Evolutionary conservation across 306 rosid species (phyloP).

Genomic region (Ochetophila trinervis): DNA sequence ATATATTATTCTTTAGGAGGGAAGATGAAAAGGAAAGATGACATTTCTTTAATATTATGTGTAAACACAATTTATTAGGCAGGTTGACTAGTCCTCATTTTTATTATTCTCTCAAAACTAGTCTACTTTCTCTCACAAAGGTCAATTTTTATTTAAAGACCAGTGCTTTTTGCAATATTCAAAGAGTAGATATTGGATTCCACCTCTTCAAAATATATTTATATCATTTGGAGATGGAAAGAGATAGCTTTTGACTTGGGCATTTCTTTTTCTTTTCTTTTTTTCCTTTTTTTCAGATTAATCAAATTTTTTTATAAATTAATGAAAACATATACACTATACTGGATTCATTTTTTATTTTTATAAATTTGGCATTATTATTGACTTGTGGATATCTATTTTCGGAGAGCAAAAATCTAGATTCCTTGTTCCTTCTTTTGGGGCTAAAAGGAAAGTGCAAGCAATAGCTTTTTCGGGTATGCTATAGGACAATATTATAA

Average conservation of each 20-base stretch:
- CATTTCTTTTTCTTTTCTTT: too few species aligned
- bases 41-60: neutral
- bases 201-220: neutral
- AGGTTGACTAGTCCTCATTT: slow-evolving; percentile 12
- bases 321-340: too few species aligned
- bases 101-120: neutral
- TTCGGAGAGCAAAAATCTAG: neutral
- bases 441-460: neutral
- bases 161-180: slow-evolving; percentile 3
- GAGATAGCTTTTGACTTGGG: slow-evolving; percentile 11
- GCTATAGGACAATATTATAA: too few species aligned
- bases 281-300: too few species aligned
- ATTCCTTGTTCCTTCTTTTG: neutral
- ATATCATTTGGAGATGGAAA: slow-evolving; percentile 8
- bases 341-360: too few species aligned
- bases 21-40: slow-evolving; percentile 20
- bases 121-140: neutral
- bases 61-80: slow-evolving; percentile 5
- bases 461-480: neutral
- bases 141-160: slow-evolving; percentile 20
- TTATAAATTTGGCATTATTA: too few species aligned
- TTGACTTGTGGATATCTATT: too few species aligned
- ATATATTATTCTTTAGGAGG: slow-evolving; percentile 19
- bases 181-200: slow-evolving; percentile 14
- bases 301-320: too few species aligned